Evolutionary conservation across 345 rosid species (phyloP).

Genomic region (Isatis tinctoria): DNA sequence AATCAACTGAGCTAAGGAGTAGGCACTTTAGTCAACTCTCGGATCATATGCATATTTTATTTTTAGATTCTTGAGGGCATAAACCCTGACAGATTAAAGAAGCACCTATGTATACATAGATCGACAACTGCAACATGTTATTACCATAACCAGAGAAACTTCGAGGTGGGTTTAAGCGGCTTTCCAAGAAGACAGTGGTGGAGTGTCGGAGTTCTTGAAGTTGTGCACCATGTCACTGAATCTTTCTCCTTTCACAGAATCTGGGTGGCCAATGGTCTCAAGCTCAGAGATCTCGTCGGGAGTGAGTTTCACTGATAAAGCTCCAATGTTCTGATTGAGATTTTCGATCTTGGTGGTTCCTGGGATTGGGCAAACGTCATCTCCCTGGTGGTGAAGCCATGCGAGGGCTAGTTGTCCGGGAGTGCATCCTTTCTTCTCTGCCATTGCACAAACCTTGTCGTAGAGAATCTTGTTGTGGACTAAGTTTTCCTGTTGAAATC

Average conservation of each 20-base stretch:
- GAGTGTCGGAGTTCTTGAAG: constrained; percentile 39
- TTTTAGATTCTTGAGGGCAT: neutral
- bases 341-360: constrained; percentile 61
- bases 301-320: constrained; percentile 52
- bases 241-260: constrained; percentile 42
- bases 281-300: constrained; percentile 52
- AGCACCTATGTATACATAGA: neutral
- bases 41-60: neutral
- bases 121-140: neutral
- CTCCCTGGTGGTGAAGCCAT: constrained; percentile 68
- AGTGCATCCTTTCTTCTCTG: constrained; percentile 49
- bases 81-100: too few relatives aligned
- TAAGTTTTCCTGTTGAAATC: constrained; percentile 60
- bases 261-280: constrained; percentile 39
- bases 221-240: neutral
- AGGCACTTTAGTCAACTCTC: too few relatives aligned
- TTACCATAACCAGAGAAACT: neutral
- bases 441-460: constrained; percentile 45
- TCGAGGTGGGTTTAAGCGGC: neutral
- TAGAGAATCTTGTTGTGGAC: constrained; percentile 45
- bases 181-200: constrained; percentile 55
- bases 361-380: constrained; percentile 63
- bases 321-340: constrained; percentile 52
- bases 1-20: too few relatives aligned
- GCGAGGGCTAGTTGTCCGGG: constrained; percentile 63